Evolutionary conservation across 345 rosid genomes (phyloP), one percentile per base, ranked within the genome.

Genomic region (Lumnitzera racemosa): DNA sequence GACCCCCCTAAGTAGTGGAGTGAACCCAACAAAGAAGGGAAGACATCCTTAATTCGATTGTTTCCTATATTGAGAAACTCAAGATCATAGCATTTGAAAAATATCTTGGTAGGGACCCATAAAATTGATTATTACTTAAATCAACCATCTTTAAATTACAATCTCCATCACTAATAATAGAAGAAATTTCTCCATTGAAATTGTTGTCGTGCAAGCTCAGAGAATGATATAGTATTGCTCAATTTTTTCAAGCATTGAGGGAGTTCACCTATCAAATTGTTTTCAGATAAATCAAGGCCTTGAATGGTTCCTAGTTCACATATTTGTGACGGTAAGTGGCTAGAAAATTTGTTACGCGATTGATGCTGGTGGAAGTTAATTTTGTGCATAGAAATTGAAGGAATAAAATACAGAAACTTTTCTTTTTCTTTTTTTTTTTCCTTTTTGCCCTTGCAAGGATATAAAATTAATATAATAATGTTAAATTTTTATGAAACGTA

Each of bases 161-260:
- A 4, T 2, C 15, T 8, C 24, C 64, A 2, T 54, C 25, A 12
- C 46, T 9, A 36, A 36, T 11, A 2, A 61, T 16, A 3, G 0
- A 16, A 27, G 55, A 61, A n/a, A 67, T 31, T 51, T 15, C 47
- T 13, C 66, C 71, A 4, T 2, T 0, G 15, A 67, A 47, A 12
- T n/a, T 0, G 17, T 67, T 61, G 17, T 16, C 15, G 0, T 29
- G 48, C 47, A 67, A 51, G 16, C 54, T 61, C 24, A 67, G n/a
- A 16, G 0, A 55, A 20, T 5, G 2, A 10, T 13, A 67, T 46
- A 12, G 15, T 23, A n/a, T 5, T 10, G 61, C 65, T 54, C n/a
- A 59, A 15, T 36, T 60, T 66, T 36, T 63, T 46, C n/a, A 66
- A 14, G 49, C 58, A 66, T 12, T 31, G 49, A 12, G 63, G 63